These are phyloP conservation scores for Geotrichum restrictum DNA, from an alignment of 1,139 yeast species.

Conservation along the genomic window DNA sequence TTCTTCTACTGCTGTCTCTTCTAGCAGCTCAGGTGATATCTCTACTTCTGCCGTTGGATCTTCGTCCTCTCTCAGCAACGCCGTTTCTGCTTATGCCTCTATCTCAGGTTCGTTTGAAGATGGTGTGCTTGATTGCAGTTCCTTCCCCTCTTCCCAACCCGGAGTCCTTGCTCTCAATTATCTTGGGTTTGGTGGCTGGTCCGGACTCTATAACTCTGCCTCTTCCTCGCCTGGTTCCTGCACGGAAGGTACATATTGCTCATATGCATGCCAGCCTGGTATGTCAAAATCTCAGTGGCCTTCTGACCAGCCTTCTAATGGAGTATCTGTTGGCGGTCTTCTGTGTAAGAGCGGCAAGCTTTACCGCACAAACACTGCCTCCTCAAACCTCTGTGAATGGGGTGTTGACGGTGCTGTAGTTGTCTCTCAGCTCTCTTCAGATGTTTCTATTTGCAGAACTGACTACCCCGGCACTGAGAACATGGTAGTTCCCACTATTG, in stretches of 20 bases:
- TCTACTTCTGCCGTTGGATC: constrained; percentile 32
- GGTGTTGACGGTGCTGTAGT: constrained; percentile 69
- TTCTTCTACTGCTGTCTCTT: constrained; percentile 38
- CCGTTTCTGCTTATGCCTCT: constrained; percentile 51
- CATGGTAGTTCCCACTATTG: constrained; percentile 90
- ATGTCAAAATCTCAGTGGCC: constrained; percentile 99
- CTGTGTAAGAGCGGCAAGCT: constrained; percentile 71
- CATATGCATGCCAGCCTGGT: constrained; percentile 95
- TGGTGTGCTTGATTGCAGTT: constrained; percentile 69
- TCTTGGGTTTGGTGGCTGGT: constrained; percentile 87
- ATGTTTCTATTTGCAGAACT: constrained; percentile 89
- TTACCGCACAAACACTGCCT: constrained; percentile 65
- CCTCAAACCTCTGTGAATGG: constrained; percentile 75
- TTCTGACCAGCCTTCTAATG: constrained; percentile 70
- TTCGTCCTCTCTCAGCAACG: constrained; percentile 44
- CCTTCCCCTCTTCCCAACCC: constrained; percentile 75
- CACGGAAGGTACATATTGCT: constrained; percentile 86
- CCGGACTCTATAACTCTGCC: constrained; percentile 61
- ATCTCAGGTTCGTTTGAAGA: constrained; percentile 67
- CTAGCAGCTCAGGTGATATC: constrained; percentile 33
- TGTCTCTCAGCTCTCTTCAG: constrained; percentile 56
- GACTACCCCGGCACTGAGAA: constrained; percentile 99
- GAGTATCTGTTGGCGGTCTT: constrained; percentile 90
- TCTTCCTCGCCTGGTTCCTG: constrained; percentile 65
- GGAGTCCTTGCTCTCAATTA: constrained; percentile 85